Base-by-base conservation (phyloP, 805 yeast species). In the Metschnikowia baotianmanensis region DNA sequence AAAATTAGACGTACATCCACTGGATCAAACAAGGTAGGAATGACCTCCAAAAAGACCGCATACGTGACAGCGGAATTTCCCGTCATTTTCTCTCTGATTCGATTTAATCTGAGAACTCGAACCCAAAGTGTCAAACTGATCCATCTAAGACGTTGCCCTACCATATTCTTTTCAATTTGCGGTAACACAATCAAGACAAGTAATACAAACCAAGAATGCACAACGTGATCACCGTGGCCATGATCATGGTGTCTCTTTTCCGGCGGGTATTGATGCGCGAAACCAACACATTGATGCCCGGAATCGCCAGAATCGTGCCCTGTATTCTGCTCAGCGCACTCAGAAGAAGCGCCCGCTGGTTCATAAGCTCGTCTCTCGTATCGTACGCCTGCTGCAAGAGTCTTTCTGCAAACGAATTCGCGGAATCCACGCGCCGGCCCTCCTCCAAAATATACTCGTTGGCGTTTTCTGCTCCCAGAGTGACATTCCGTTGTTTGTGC, bases 191-290 rank as follows among this genome's bases (percentile, higher is more conserved):
- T 20, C 30, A 50, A 11, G 47, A 39, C 31, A 49, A 43, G 37
- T 80, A 79, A 53, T 80, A 80, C 38, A 90, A 61, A 10, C 86
- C 59, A 32, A 91, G 55, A 20, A 90, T 79, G 66, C 98, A 86
- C 22, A 76, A 43, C 2, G 87, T 73, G 22, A 90, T 82, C 37
- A 93, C 74, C 3, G 73, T 52, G 1, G 96, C 91, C 56, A 91
- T 63, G n/a, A 91, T 83, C 21, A 91, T 59, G 17, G 95, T 82
- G 61, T 93, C 96, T 42, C 96, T 78, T 67, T 82, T 86, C 62
- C 90, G 83, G 55, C 98, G 75, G 3, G 96, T 83, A 60, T 89
- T 89, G 50, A 91, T 90, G 61, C 83, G 84, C 8, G 82, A 68
- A 22, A 91, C 78, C 40, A 91, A 59, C 6, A 78, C 77, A 57